These are phyloP conservation scores for Cercospora zeae-maydis DNA, from an alignment of 2,329 filamentous ascomycete genomes.

Conservation along the genomic window DNA sequence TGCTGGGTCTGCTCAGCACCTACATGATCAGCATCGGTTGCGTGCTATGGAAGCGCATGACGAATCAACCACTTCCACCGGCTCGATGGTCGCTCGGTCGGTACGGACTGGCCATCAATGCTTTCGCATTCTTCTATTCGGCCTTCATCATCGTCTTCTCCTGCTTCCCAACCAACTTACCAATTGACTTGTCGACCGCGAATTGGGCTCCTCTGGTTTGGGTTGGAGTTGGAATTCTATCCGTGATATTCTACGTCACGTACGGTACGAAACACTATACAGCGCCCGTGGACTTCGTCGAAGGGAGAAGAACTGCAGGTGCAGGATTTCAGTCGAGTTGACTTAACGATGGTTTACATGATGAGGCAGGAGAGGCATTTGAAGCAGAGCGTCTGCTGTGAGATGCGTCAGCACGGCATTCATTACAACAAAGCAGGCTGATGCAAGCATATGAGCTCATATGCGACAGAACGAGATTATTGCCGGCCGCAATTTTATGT, in stretches of 20 bases:
- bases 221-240: conserved; percentile 29
- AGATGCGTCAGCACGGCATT: not conserved
- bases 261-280: conserved; percentile 32
- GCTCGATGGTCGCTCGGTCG: conserved; percentile 30
- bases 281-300: conserved; percentile 32
- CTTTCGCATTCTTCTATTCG: conserved; percentile 31
- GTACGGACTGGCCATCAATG: conserved; percentile 30
- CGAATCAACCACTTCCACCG: conserved; percentile 26
- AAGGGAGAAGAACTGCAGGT: conserved; percentile 28
- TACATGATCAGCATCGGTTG: conserved; percentile 40
- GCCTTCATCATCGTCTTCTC: conserved; percentile 32
- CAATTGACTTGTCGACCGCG: conserved; percentile 26
- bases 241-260: conserved; percentile 28
- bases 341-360: not conserved
- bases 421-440: not conserved
- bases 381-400: not conserved
- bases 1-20: conserved; percentile 36
- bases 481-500: not conserved
- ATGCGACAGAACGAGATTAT: not conserved
- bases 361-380: not conserved
- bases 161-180: conserved; percentile 33
- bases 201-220: conserved; percentile 36
- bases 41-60: conserved; percentile 27
- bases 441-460: not conserved
- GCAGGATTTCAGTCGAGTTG: conserved; percentile 28